phyloP scores from a whole-genome alignment of 1,284 basidiomycete species.

The Boletus sp. region DNA sequence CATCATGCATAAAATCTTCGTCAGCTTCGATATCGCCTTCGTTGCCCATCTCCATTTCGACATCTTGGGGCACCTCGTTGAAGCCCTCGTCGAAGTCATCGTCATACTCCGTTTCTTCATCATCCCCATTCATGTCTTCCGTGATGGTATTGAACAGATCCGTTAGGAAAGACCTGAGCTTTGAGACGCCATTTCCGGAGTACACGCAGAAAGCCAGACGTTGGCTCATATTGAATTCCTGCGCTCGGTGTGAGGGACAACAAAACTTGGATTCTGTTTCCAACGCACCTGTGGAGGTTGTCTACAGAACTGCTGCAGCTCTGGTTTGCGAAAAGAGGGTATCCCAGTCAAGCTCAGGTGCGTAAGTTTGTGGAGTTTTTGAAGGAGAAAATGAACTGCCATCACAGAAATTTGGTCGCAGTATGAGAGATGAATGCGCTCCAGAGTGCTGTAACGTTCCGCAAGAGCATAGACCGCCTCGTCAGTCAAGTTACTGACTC shows the following conservation, averaged over 20 bases:
- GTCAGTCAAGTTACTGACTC: conserved; percentile 91
- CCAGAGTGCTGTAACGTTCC: conserved; percentile 78
- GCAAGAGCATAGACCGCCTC: conserved; percentile 88
- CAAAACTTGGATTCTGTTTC: neutral
- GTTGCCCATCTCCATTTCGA: conserved; percentile 49
- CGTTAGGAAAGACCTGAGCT: conserved; percentile 78
- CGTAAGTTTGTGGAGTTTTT: conserved; percentile 84
- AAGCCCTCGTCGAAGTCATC: conserved; percentile 59
- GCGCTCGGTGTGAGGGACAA: conserved; percentile 7
- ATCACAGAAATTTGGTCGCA: conserved; percentile 94
- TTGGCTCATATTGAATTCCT: conserved; percentile 94
- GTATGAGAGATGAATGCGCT: conserved; percentile 96
- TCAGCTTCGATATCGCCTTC: conserved; percentile 43
- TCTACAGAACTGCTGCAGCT: conserved; percentile 90
- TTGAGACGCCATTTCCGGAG: conserved; percentile 86
- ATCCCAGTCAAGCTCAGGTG: conserved; percentile 98
- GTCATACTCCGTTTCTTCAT: conserved; percentile 73
- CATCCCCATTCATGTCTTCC: conserved; percentile 58
- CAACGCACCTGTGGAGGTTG: conserved; percentile 76
- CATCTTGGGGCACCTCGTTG: conserved; percentile 51
- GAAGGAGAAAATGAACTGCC: conserved; percentile 89
- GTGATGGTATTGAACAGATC: conserved; percentile 71
- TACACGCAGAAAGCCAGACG: conserved; percentile 96
- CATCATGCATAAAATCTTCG: conserved; percentile 36
- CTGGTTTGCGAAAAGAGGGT: conserved; percentile 81